Base-by-base conservation (phyloP, 108 stramenopile species). In the Skeletonema menzelii region DNA sequence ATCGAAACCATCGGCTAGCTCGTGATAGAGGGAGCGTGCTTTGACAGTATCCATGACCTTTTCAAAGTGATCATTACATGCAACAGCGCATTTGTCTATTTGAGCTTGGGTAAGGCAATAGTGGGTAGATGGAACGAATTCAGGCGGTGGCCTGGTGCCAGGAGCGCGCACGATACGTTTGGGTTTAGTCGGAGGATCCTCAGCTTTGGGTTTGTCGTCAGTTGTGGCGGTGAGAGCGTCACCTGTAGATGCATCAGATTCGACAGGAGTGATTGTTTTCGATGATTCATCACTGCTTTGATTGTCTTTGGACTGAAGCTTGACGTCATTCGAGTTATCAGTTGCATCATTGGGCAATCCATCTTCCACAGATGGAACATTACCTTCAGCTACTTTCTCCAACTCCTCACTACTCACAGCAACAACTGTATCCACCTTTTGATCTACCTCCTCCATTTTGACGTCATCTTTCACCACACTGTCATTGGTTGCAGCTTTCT, bases 1-100 rank as follows among this genome's bases (percentile, higher is more conserved):
- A 68, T 95, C 95, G 70, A 95, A 95, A 19, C 95, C 95, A 80
- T 90, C 92, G 11, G 86, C 72, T 13, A 95, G 85, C 62, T 95
- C 95, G 64, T 84, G 77, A 46, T 78, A 59, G 40, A 95, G 82
- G 20, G 83, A 86, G 35, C 88, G 81, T 1, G 86, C 84, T 74
- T 87, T 89, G 34, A 95, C 95, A 1, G 95, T 95, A 57, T 80
- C 63, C 89, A 95, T 91, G 8, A 95, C 91, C 28, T 73, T 83
- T 32, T 95, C 91, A 77, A 86, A 95, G 82, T 93, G 92, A 14
- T 90, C 90, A 64, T 86, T 83, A 31, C 84, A 82, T 46, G 92
- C 91, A 56, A 76, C 73, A 65, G 80, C 70, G 79, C 91, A 92
- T 42, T 78, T 57, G 8, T 72, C 72, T 46, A 93, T 88, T 77